These are phyloP conservation scores for Urtica urens DNA, from an alignment of 306 rosid species.

Conservation along the genomic window DNA sequence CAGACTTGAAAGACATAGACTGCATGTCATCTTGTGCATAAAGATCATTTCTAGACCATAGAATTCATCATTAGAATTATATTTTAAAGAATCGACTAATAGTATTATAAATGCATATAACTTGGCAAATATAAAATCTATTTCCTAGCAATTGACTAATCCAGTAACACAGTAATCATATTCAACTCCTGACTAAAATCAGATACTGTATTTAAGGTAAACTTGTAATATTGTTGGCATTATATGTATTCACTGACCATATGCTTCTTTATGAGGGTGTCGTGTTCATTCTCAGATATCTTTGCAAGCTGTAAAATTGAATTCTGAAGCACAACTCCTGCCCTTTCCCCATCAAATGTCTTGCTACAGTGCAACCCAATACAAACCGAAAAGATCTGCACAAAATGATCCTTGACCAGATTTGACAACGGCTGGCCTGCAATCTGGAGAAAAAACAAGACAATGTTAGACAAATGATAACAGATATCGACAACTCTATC, in stretches of 20 bases:
- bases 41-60: too few species aligned
- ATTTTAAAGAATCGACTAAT: background rate
- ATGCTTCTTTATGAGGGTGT: slow-evolving; percentile 70
- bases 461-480: slow-evolving; percentile 18
- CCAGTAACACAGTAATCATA: too few species aligned
- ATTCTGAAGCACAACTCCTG: slow-evolving; percentile 60
- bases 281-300: slow-evolving; percentile 71
- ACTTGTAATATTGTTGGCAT: too few species aligned
- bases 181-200: too few species aligned
- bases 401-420: slow-evolving; percentile 59
- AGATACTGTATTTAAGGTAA: too few species aligned
- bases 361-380: slow-evolving; percentile 72
- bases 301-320: slow-evolving; percentile 56
- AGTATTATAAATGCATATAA: background rate
- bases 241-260: too few species aligned
- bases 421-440: slow-evolving; percentile 49
- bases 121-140: slow-evolving; percentile 1
- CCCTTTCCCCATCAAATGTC: slow-evolving; percentile 54
- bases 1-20: too few species aligned
- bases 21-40: too few species aligned
- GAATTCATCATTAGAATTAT: too few species aligned
- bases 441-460: slow-evolving; percentile 39
- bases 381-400: slow-evolving; percentile 59
- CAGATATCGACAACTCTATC: too few species aligned
- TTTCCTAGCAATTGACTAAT: background rate